phyloP scores from a whole-genome alignment of 116 monocot genomes.

The Cymodocea nodosa region DNA sequence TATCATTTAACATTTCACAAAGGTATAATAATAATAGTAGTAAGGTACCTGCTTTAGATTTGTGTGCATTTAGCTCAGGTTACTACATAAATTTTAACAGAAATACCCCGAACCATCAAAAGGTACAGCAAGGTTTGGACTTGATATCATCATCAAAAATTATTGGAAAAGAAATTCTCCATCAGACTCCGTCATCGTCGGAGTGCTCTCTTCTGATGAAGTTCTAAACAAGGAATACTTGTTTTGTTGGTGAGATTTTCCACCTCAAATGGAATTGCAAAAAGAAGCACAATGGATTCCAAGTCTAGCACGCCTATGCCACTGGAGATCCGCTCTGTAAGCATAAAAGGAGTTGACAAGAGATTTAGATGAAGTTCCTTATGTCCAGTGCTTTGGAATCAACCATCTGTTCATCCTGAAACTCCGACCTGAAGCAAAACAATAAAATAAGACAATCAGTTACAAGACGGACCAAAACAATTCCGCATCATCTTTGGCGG shows the following conservation, averaged over 20 bases:
- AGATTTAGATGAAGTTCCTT: slow-evolving; percentile 52
- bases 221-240: not conserved
- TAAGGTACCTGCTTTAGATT: no score
- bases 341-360: not conserved
- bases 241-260: not conserved
- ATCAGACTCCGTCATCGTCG: not conserved
- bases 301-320: not conserved
- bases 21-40: no score
- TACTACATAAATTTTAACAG: no score
- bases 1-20: no score
- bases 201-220: not conserved
- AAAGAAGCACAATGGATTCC: slow-evolving; percentile 1
- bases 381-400: slow-evolving; percentile 55
- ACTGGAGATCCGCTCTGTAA: not conserved
- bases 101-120: no score
- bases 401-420: slow-evolving; percentile 61
- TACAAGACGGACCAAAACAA: not conserved
- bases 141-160: slow-evolving; percentile 1
- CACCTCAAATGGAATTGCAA: not conserved
- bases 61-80: no score
- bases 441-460: not conserved
- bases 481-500: no score
- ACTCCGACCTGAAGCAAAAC: slow-evolving; percentile 37
- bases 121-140: no score
- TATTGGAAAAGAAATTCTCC: slow-evolving; percentile 1